Percentiles rank a stretch among this genome's conserved stretches.
phyloP scores from a whole-genome alignment of 1,139 yeast species.

The Lodderomyces theae region DNA sequence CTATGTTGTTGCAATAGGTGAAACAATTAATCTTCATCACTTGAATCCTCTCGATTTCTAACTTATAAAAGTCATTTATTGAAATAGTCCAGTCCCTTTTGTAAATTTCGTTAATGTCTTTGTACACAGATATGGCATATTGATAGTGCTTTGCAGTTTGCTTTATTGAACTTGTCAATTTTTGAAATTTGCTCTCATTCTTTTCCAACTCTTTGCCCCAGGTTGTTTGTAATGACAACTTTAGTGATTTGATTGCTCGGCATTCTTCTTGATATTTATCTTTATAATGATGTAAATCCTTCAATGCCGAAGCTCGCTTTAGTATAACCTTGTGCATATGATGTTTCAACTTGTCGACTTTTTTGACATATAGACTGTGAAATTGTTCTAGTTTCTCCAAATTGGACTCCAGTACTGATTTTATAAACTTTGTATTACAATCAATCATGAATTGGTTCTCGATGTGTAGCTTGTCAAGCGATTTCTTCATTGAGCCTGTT shows the following conservation, averaged over 20 bases:
- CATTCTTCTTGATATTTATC: slow-evolving; percentile 59
- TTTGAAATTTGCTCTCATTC: slow-evolving; percentile 59
- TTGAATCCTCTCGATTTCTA: slow-evolving; percentile 79
- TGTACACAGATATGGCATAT: slow-evolving; percentile 54
- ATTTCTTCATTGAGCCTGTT: slow-evolving; percentile 53
- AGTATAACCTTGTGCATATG: slow-evolving; percentile 38
- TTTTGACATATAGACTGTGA: slow-evolving; percentile 28
- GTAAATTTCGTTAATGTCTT: slow-evolving; percentile 71
- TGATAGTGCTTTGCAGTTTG: slow-evolving; percentile 58
- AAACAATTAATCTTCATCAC: slow-evolving; percentile 75
- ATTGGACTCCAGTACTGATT: slow-evolving; percentile 31
- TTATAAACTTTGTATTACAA: slow-evolving; percentile 32
- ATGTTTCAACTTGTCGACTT: slow-evolving; percentile 30
- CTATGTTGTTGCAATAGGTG: slow-evolving; percentile 75
- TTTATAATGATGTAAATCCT: slow-evolving; percentile 44
- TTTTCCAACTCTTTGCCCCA: slow-evolving; percentile 78
- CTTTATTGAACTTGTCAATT: slow-evolving; percentile 49
- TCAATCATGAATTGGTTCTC: slow-evolving; percentile 47
- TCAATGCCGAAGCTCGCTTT: slow-evolving; percentile 25
- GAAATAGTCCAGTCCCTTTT: slow-evolving; percentile 75
- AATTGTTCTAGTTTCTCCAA: slow-evolving; percentile 34
- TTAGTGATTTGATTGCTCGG: slow-evolving; percentile 53
- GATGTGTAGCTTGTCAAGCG: slow-evolving; percentile 55
- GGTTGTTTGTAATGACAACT: slow-evolving; percentile 66
- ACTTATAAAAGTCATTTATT: slow-evolving; percentile 65